Conservation (phyloP, 345 rosid species). For the Murraya paniculata region DNA sequence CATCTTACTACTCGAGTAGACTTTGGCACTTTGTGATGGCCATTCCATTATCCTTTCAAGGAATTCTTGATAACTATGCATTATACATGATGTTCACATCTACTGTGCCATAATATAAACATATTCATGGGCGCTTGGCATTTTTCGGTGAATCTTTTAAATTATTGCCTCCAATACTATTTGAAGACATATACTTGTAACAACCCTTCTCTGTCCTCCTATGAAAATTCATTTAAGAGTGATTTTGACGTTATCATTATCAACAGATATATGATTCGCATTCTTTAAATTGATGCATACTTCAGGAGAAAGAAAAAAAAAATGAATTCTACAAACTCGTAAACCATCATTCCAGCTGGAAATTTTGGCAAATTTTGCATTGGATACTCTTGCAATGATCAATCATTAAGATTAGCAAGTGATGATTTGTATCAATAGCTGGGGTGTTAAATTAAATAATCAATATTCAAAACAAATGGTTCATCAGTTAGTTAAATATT, state of each 20-base stretch:
- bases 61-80: neutral
- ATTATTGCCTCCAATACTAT: neutral
- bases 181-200: neutral
- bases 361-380: conserved; percentile 21
- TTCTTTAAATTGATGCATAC: neutral
- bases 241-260: neutral
- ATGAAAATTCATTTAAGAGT: neutral
- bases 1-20: neutral
- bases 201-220: neutral
- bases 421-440: conserved; percentile 21
- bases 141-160: conserved; percentile 4
- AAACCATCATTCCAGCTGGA: conserved; percentile 28
- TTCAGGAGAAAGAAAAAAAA: neutral
- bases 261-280: too few relatives aligned
- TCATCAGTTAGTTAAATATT: neutral
- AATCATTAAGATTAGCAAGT: neutral
- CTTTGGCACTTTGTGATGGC: neutral
- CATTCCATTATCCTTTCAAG: neutral
- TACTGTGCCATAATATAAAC: neutral
- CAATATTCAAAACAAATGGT: neutral
- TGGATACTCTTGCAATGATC: conserved; percentile 34
- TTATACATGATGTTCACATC: neutral
- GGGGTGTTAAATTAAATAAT: conserved; percentile 4
- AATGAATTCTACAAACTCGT: neutral
- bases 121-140: neutral